A percentile compares a stretch with the other conserved stretches of the same genome.
Evolutionary conservation across 2,329 filamentous ascomycete species (phyloP).

Genomic region (Aureobasidium sp.): DNA sequence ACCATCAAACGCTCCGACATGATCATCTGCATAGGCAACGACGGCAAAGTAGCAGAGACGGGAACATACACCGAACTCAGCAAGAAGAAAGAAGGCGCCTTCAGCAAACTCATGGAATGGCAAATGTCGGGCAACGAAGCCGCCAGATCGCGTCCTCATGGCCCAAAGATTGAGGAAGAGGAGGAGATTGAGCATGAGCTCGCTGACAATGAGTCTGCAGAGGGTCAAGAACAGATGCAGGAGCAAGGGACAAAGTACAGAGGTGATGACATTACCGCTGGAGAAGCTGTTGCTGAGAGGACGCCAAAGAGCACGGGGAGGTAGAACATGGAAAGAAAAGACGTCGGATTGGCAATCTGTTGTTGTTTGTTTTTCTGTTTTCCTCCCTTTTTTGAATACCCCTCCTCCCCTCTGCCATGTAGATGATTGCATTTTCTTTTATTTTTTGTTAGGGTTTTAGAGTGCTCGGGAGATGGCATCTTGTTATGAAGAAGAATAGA

Average conservation of each 20-base stretch:
- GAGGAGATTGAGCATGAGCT: conserved; percentile 9
- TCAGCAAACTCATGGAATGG: conserved; percentile 97
- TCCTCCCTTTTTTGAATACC: conserved; percentile 7
- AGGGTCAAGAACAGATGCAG: conserved; percentile 11
- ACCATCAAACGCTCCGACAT: conserved; percentile 94
- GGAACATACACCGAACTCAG: conserved; percentile 76
- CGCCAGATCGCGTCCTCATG: conserved; percentile 20
- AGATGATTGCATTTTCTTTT: not conserved
- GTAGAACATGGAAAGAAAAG: too few relatives aligned
- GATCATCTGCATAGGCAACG: conserved; percentile 82
- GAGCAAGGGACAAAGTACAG: conserved; percentile 5
- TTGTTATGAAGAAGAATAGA: not conserved
- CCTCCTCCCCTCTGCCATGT: not conserved
- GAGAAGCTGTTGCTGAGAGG: conserved; percentile 12
- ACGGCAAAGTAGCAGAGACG: conserved; percentile 85
- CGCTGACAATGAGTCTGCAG: not conserved
- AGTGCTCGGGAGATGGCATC: not conserved
- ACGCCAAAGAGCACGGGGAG: not conserved
- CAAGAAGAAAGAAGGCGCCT: conserved; percentile 68
- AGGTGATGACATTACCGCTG: conserved; percentile 17
- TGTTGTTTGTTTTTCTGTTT: not conserved
- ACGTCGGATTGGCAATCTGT: not conserved
- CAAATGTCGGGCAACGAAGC: conserved; percentile 81
- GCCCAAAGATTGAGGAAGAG: conserved; percentile 18
- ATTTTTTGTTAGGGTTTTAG: not conserved